Evolutionary conservation across 805 yeast genomes (phyloP), one percentile per base, ranked within the genome.

Genomic region (Lachancea sp.): DNA sequence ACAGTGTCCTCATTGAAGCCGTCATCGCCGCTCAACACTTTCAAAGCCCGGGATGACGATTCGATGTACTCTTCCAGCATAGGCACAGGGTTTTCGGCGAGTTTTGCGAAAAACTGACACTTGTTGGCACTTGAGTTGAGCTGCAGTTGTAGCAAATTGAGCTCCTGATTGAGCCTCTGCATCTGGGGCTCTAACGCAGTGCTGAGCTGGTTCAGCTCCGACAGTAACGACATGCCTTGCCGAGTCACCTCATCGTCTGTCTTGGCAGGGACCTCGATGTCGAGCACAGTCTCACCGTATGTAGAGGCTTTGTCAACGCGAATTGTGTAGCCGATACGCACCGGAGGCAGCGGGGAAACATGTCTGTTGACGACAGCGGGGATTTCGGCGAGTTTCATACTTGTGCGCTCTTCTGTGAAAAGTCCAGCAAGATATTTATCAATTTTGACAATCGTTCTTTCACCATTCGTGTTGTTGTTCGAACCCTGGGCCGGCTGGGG

Each of bases 1-100:
- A 88, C 95, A 17, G 78, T 72, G 60, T 90, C 97, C 67, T 91
- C 97, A 59, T 81, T 82, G 65, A 81, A 85, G 9, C 90, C 91
- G 55, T 85, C 93, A 56, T 93, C 98, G 52, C 95, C 89, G 48
- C 88, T 77, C 51, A 93, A 72, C 12, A 91, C 85, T 66, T 85
- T 89, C 58, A 93, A 73, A 39, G 91, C 85, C 48, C 88, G 86
- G 13, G 88, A 73, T 63, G 93, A 95, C 36, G 88, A 82, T 36
- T 81, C 83, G 49, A 81, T 71, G 77, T 95, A 85, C 42, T 78
- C 74, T 45, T 81, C 72, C 53, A 93, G 67, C 55, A 88, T 86
- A 19, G 73, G 73, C 3, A 81, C 82, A 0, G 99, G 98, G 57
- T 90, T 80, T 38, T 82, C 74, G 34, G 85, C 72, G 48, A 93